Evolutionary conservation across 176 grass and related monocot genomes (phyloP), one percentile per base, ranked within the genome.

Genomic region (Microstegium vimineum): DNA sequence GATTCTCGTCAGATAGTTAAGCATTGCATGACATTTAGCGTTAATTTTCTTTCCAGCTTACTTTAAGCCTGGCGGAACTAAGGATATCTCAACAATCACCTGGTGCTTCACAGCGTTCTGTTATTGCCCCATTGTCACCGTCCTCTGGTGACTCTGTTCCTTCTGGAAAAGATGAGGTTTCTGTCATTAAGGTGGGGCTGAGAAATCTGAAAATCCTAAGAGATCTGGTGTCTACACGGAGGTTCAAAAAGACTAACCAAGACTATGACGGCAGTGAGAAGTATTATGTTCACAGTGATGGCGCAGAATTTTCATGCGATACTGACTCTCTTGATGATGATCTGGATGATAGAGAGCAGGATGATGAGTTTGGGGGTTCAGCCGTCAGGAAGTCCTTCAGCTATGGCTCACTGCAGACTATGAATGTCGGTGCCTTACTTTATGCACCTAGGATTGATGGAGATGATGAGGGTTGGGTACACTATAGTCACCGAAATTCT

Each of bases 301-400:
- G 88, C 47, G 87, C 78, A 0, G 90, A 94, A 22, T 87, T 91
- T 66, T 82, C 87, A 67, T 91, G 85, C 54, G 89, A 91, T 87
- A 94, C 86, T 10, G 97, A 96, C 63, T 99, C 97, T 63, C 12
- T 86, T 23, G 88, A 94, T 56, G 89, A 92, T 87, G 92, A 94
- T 75, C 68, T 94, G 7, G 85, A 85, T 63, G 87, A 88, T 63
- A 84, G 32, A 62, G 86, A 77, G 43, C 72, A 28, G 37, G 97
- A 92, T 69, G 87, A 89, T 82, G 93, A 84, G 63, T 43, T 91
- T 15, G 86, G 77, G 35, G 68, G 86, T 69, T 83, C 84, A 60
- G 82, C 78, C 7, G 77, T 95, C 22, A 94, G 96, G 68, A 96
- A 96, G 62, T 99, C 97, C 34, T 94, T 95, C 66, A 99, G 97